Percentiles rank a stretch among this genome's conserved stretches.
Conservation (phyloP, 768 basidiomycete species). For the Lentinula edodes region DNA sequence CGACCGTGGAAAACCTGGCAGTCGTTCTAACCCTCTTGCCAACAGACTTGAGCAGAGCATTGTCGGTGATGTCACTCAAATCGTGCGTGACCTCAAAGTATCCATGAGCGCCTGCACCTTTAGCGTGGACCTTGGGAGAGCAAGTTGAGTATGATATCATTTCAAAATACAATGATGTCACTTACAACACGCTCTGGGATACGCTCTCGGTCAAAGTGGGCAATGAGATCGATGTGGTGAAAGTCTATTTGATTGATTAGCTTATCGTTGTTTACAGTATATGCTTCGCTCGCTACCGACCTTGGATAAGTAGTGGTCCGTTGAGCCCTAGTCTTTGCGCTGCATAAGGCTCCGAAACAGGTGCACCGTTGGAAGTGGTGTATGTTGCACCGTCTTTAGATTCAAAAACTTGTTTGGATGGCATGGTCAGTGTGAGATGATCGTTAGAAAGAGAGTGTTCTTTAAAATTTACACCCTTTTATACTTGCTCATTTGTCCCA, state of each 20-base stretch:
- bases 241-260: conserved; percentile 48
- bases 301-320: conserved; percentile 89
- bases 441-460: not conserved
- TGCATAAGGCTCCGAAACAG: conserved; percentile 71
- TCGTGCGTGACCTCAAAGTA: conserved; percentile 88
- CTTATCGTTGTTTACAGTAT: too few species aligned
- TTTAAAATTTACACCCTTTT: not conserved
- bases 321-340: conserved; percentile 67
- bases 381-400: conserved; percentile 57
- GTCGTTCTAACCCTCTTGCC: conserved; percentile 71
- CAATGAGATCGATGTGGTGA: conserved; percentile 83
- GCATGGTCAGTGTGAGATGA: conserved; percentile 37
- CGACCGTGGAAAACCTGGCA: conserved; percentile 90
- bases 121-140: conserved; percentile 72
- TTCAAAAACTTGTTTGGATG: conserved; percentile 53
- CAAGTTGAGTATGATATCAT: conserved; percentile 22
- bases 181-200: conserved; percentile 91
- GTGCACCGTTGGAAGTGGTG: conserved; percentile 83
- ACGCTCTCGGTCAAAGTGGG: conserved; percentile 92
- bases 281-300: conserved; percentile 29
- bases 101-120: conserved; percentile 90
- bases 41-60: conserved; percentile 56
- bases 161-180: conserved; percentile 8
- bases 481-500: not conserved
- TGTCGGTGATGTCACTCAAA: conserved; percentile 76